phyloP scores from a whole-genome alignment of 139 green algal species.

The Klebsormidium nitens region DNA sequence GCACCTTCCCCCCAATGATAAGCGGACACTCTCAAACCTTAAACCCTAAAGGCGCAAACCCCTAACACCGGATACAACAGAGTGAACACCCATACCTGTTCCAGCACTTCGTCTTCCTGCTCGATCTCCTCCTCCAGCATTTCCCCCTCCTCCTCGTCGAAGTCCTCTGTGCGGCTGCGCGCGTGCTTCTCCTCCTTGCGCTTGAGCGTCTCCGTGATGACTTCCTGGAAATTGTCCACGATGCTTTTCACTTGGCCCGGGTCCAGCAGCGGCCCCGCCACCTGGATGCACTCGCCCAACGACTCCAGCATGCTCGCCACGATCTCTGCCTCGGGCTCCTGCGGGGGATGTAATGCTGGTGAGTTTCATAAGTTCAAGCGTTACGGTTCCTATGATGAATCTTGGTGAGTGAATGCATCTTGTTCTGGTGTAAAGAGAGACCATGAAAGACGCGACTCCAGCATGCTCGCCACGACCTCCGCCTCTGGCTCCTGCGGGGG shows the following conservation, averaged over 20 bases:
- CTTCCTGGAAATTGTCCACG: slow-evolving; percentile 58
- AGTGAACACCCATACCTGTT: slow-evolving; percentile 42
- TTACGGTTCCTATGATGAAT: too few relatives aligned
- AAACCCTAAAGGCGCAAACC: too few relatives aligned
- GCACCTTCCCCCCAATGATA: too few relatives aligned
- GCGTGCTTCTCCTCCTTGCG: slow-evolving; percentile 47
- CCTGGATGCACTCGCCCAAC: slow-evolving; percentile 34
- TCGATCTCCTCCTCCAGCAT: slow-evolving; percentile 85
- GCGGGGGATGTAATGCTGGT: too few relatives aligned
- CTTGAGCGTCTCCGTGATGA: slow-evolving; percentile 54
- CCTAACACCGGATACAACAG: too few relatives aligned
- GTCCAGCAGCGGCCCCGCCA: slow-evolving; percentile 25
- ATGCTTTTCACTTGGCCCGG: slow-evolving; percentile 43
- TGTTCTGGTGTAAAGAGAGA: too few relatives aligned
- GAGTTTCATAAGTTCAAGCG: too few relatives aligned
- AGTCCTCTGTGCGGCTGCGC: slow-evolving; percentile 69
- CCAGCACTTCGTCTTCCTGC: slow-evolving; percentile 81
- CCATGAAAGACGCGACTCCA: slow-evolving; percentile 20
- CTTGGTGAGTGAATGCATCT: too few relatives aligned
- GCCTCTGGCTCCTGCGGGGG: slow-evolving; percentile 4
- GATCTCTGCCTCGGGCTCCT: slow-evolving; percentile 50
- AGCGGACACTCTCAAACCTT: too few relatives aligned
- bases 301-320: slow-evolving; percentile 33
- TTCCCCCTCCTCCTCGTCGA: slow-evolving; percentile 93
- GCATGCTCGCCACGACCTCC: slow-evolving; percentile 6